phyloP scores from a whole-genome alignment of 805 yeast species.

The Lachancea lanzarotensis region DNA sequence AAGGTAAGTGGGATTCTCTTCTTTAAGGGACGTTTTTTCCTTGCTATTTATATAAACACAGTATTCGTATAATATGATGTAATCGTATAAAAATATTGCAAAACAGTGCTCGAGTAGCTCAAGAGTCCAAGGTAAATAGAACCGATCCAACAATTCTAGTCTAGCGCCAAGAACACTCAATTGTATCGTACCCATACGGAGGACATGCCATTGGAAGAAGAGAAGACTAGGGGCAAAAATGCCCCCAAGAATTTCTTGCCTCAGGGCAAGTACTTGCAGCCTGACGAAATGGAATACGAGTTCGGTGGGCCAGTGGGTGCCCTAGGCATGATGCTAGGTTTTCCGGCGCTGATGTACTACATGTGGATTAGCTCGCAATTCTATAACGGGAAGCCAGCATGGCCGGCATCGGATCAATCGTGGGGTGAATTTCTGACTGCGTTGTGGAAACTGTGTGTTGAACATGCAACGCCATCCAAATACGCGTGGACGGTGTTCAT shows the following conservation, averaged over 20 bases:
- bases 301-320: constrained; percentile 94
- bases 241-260: constrained; percentile 24
- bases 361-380: constrained; percentile 90
- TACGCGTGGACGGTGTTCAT: constrained; percentile 67
- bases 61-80: too few relatives aligned
- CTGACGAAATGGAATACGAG: constrained; percentile 66
- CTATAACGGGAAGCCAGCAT: constrained; percentile 66
- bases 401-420: constrained; percentile 55
- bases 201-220: background rate
- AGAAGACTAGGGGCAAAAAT: background rate
- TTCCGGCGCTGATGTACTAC: constrained; percentile 91
- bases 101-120: too few relatives aligned
- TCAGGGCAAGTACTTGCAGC: constrained; percentile 36
- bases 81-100: too few relatives aligned
- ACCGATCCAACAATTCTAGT: background rate
- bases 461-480: constrained; percentile 52
- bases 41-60: too few relatives aligned
- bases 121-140: too few relatives aligned
- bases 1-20: too few relatives aligned
- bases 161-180: background rate
- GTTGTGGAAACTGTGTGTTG: constrained; percentile 40
- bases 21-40: too few relatives aligned
- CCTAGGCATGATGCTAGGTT: constrained; percentile 83
- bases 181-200: background rate
- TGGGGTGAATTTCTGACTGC: constrained; percentile 45